Conservation (phyloP, 495 filamentous ascomycete species). For the Baudoinia panamericana region DNA sequence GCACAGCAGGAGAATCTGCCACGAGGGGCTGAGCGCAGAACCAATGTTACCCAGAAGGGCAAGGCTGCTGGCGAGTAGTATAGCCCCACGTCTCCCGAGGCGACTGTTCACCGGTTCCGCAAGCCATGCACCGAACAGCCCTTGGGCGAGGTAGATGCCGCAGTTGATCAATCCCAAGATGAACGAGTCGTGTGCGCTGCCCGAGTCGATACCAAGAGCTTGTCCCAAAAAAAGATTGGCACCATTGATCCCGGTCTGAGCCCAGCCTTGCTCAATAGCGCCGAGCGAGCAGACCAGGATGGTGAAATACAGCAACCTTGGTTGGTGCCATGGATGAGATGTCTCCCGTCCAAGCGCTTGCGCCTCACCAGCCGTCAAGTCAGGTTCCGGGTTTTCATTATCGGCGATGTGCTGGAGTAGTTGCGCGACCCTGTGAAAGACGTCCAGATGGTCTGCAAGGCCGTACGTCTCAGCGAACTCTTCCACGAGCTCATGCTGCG, state of each 20-base stretch:
- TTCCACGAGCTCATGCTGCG: background rate
- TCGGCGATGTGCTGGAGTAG: background rate
- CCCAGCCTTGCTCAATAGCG: constrained; percentile 15
- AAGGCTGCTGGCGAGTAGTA: constrained; percentile 8
- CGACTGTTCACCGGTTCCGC: constrained; percentile 10
- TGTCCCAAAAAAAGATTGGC: constrained; percentile 13
- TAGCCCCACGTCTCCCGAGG: constrained; percentile 13
- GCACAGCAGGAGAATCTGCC: constrained; percentile 43
- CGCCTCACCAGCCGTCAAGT: background rate
- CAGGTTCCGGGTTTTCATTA: too few relatives aligned
- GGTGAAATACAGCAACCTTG: constrained; percentile 12
- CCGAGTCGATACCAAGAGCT: constrained; percentile 3
- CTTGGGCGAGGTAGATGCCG: constrained; percentile 11
- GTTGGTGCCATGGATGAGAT: constrained; percentile 13
- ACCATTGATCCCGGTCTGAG: constrained; percentile 16
- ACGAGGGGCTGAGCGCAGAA: constrained; percentile 37
- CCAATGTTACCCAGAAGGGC: constrained; percentile 15
- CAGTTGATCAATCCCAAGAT: constrained; percentile 16
- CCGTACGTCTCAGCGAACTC: background rate
- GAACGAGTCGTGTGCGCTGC: background rate
- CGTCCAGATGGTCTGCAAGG: background rate
- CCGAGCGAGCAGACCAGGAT: constrained; percentile 16
- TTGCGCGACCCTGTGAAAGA: background rate
- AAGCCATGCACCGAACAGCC: constrained; percentile 12
- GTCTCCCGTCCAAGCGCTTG: constrained; percentile 1